phyloP scores from a whole-genome alignment of 2,329 filamentous ascomycete species.

The Pseudocercospora pini-densiflorae region DNA sequence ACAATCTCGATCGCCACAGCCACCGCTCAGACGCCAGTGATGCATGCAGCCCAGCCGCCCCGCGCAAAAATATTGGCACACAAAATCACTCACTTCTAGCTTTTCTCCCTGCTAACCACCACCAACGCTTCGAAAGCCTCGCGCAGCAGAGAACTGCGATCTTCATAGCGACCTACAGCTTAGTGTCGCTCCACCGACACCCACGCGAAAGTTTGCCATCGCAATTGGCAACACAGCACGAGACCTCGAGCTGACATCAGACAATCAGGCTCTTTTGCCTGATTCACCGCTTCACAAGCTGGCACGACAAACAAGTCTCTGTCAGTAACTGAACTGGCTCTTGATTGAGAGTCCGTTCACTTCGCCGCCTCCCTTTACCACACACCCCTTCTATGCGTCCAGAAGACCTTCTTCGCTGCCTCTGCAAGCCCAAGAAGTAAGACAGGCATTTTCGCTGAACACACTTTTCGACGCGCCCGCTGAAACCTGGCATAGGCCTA shows the following conservation, averaged over 20 bases:
- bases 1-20: background rate
- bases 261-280: conserved; percentile 11
- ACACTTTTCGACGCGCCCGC: conserved; percentile 15
- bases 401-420: conserved; percentile 87
- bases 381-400: conserved; percentile 74
- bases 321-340: conserved; percentile 14
- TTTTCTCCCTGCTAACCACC: background rate
- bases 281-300: conserved; percentile 14
- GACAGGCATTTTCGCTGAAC: conserved; percentile 41
- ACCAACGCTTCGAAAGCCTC: background rate
- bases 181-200: background rate
- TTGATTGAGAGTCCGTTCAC: conserved; percentile 20
- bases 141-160: background rate
- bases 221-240: conserved; percentile 20
- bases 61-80: background rate
- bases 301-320: conserved; percentile 8
- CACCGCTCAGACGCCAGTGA: background rate
- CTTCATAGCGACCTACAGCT: conserved; percentile 5
- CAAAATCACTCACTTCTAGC: background rate
- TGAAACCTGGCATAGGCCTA: conserved; percentile 56
- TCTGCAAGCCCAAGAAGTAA: conserved; percentile 93
- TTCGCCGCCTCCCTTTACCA: background rate
- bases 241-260: background rate
- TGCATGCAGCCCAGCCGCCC: background rate
- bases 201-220: conserved; percentile 11